Percentiles rank a stretch among this genome's conserved stretches.
Evolutionary conservation across 495 filamentous ascomycete genomes (phyloP).

Genomic region (Neurospora africana): DNA sequence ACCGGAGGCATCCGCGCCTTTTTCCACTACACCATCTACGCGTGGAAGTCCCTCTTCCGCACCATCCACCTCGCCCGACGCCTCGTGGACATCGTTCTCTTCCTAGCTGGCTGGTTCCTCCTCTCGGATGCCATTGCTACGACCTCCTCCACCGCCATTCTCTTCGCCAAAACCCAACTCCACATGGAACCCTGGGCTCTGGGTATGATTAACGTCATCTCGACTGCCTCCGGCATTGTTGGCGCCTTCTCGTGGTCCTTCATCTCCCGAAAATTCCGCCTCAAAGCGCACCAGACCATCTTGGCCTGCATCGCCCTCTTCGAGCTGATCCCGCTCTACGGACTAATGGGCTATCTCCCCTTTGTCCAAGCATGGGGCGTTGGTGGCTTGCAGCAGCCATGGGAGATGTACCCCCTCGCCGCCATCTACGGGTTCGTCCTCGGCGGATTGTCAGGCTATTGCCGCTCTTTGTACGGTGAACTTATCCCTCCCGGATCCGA

Average conservation of each 20-base stretch:
- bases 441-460: constrained; percentile 87
- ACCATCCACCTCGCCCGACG: constrained; percentile 69
- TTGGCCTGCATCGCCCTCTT: constrained; percentile 82
- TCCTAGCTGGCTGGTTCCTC: constrained; percentile 88
- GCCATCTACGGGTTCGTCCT: constrained; percentile 89
- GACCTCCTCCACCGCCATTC: constrained; percentile 84
- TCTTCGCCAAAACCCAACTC: constrained; percentile 91
- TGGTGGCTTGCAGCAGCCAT: constrained; percentile 77
- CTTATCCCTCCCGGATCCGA: constrained; percentile 88
- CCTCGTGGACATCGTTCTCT: constrained; percentile 77
- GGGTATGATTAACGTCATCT: constrained; percentile 89
- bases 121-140: constrained; percentile 91
- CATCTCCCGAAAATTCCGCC: constrained; percentile 52
- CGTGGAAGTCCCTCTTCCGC: constrained; percentile 76
- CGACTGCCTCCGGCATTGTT: constrained; percentile 67
- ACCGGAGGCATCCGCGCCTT: constrained; percentile 22
- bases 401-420: constrained; percentile 94
- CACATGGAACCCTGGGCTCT: constrained; percentile 79
- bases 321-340: constrained; percentile 86
- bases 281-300: constrained; percentile 76
- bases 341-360: constrained; percentile 79
- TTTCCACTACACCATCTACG: constrained; percentile 58
- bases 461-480: constrained; percentile 84
- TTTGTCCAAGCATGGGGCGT: constrained; percentile 64
- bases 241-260: constrained; percentile 87